Conservation (phyloP, 225 moss, liverwort and hornwort species). For the Polytrichum commune region DNA sequence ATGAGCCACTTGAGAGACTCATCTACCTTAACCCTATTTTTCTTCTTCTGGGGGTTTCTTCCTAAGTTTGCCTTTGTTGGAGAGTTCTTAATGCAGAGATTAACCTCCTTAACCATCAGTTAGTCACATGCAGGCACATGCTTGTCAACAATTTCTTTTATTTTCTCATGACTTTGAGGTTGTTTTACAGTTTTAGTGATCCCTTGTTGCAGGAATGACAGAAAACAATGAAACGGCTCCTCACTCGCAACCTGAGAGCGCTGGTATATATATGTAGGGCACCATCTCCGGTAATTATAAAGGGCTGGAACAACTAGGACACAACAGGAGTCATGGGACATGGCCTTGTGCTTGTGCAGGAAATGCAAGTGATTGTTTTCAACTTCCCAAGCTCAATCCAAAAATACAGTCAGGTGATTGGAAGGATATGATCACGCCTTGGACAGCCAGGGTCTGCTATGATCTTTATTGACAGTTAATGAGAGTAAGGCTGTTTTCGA, state of each 20-base stretch:
- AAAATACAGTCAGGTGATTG: slow-evolving; percentile 92
- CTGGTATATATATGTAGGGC: slow-evolving; percentile 27
- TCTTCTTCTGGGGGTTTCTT: too few species aligned
- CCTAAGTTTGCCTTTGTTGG: too few species aligned
- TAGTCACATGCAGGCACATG: too few species aligned
- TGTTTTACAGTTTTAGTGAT: too few species aligned
- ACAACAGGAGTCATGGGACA: slow-evolving; percentile 87
- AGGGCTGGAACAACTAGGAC: not conserved
- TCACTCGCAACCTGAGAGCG: slow-evolving; percentile 63
- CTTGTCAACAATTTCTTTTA: too few species aligned
- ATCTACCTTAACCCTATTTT: too few species aligned
- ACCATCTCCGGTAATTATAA: too few species aligned
- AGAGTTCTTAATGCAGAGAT: too few species aligned
- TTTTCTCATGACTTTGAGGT: too few species aligned
- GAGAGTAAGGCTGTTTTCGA: slow-evolving; percentile 77
- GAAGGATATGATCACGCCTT: slow-evolving; percentile 77
- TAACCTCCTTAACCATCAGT: too few species aligned
- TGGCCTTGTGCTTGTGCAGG: slow-evolving; percentile 77
- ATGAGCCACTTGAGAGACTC: too few species aligned
- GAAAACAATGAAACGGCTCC: slow-evolving; percentile 63
- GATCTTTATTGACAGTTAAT: slow-evolving; percentile 70
- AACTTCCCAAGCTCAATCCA: slow-evolving; percentile 75
- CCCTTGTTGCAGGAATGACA: slow-evolving; percentile 54
- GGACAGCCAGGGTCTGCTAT: slow-evolving; percentile 77
- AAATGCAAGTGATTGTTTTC: slow-evolving; percentile 84